A percentile compares a stretch with the other conserved stretches of the same genome.
Evolutionary conservation across 1,284 basidiomycete genomes (phyloP).

Genomic region (Irpex lacteus): DNA sequence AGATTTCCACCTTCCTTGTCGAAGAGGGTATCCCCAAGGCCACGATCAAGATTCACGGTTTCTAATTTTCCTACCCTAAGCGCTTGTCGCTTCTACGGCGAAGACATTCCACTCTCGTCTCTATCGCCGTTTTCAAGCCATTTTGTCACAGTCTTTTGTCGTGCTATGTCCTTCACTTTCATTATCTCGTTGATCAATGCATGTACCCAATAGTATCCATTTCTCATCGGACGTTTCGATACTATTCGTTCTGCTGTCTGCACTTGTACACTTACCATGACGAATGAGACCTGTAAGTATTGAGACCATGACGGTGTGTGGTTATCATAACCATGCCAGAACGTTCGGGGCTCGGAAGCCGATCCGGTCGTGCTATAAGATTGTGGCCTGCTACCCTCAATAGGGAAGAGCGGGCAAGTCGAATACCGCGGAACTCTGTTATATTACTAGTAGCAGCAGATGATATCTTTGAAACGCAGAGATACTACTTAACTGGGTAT

Average conservation of each 20-base stretch:
- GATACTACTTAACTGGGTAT: conserved; percentile 5
- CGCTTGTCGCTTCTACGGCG: background rate
- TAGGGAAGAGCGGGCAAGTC: background rate
- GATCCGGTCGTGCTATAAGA: background rate
- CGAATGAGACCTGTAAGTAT: background rate
- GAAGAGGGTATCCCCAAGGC: conserved; percentile 72
- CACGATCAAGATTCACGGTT: conserved; percentile 86
- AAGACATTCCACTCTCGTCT: background rate
- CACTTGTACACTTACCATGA: background rate
- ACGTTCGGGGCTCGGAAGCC: background rate
- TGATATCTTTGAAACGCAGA: background rate
- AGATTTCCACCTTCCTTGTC: conserved; percentile 86
- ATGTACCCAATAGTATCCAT: conserved; percentile 28
- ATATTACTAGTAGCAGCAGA: conserved; percentile 1
- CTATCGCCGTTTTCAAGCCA: background rate
- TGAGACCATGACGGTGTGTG: too few relatives aligned
- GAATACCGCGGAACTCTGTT: background rate
- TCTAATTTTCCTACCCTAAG: conserved; percentile 43
- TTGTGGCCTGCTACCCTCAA: background rate
- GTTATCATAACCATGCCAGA: background rate
- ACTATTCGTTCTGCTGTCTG: background rate
- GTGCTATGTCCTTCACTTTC: conserved; percentile 13
- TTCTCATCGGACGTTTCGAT: conserved; percentile 26
- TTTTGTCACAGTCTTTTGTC: background rate
- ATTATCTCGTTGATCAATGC: conserved; percentile 20